Conservation (phyloP, 2,329 filamentous ascomycete genomes). For the Harringtonia aguacate region DNA sequence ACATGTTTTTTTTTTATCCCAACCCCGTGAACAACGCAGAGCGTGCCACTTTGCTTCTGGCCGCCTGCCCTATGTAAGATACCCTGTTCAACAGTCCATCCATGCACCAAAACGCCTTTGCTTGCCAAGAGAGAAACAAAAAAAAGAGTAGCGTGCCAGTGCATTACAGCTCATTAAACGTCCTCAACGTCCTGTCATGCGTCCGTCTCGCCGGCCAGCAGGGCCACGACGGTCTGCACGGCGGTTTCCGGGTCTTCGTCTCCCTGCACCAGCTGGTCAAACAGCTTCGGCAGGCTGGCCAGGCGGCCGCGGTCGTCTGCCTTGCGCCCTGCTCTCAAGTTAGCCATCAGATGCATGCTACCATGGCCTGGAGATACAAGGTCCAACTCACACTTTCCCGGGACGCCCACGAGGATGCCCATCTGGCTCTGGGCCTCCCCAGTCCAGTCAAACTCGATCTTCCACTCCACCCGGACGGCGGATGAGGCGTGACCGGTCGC, state of each 20-base stretch:
- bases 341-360: too few species aligned
- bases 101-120: not conserved
- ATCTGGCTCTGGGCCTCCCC: conserved; percentile 56
- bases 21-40: not conserved
- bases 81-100: too few species aligned
- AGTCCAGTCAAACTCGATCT: conserved; percentile 59
- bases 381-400: conserved; percentile 49
- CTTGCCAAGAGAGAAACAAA: too few species aligned
- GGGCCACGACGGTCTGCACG: conserved; percentile 47
- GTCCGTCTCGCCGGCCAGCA: conserved; percentile 47
- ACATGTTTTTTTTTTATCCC: too few species aligned
- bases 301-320: conserved; percentile 46
- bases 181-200: too few species aligned
- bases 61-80: too few species aligned
- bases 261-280: conserved; percentile 45
- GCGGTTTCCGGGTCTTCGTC: conserved; percentile 45
- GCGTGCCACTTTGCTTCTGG: too few species aligned
- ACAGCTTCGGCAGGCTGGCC: conserved; percentile 47
- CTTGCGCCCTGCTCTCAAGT: conserved; percentile 40
- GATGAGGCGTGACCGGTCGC: conserved; percentile 23
- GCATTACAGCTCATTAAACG: not conserved
- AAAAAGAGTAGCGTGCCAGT: too few species aligned
- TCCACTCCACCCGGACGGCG: conserved; percentile 48
- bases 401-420: conserved; percentile 42
- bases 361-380: not conserved